A percentile compares a stretch with the other conserved stretches of the same genome.
Evolutionary conservation across 805 yeast species (phyloP).

Genomic region (Martiniozyma abietophila): DNA sequence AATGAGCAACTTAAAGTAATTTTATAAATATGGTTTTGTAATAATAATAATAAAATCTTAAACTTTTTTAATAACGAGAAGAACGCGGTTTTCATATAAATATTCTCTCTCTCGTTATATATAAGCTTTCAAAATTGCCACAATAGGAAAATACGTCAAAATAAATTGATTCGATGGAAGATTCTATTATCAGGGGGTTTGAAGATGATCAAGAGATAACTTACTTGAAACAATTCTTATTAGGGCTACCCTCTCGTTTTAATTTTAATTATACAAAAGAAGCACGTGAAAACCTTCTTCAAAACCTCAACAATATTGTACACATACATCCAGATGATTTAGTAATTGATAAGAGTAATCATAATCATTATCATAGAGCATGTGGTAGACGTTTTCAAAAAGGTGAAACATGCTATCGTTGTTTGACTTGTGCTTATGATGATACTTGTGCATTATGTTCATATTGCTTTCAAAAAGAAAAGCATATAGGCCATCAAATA

Average conservation of each 20-base stretch:
- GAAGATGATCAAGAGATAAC: neutral
- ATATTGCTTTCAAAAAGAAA: constrained; percentile 58
- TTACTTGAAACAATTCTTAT: constrained; percentile 4
- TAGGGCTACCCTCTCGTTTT: constrained; percentile 4
- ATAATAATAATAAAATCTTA: too few relatives aligned
- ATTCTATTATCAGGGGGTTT: neutral
- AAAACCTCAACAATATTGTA: constrained; percentile 2
- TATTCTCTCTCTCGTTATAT: too few relatives aligned
- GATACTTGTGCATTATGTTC: constrained; percentile 81
- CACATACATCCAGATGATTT: constrained; percentile 8
- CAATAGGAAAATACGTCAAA: too few relatives aligned
- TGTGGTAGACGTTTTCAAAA: constrained; percentile 64
- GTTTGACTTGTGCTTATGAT: constrained; percentile 67
- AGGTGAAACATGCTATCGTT: constrained; percentile 78
- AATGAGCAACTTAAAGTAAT: too few relatives aligned
- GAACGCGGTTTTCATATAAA: too few relatives aligned
- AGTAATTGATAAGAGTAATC: constrained; percentile 18
- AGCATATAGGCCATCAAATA: constrained; percentile 67
- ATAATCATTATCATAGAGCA: constrained; percentile 52
- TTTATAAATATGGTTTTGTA: too few relatives aligned
- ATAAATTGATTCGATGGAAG: too few relatives aligned
- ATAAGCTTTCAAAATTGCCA: too few relatives aligned
- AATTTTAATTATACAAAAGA: constrained; percentile 10
- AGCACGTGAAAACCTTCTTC: constrained; percentile 3
- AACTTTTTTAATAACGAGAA: too few relatives aligned